A percentile compares a stretch with the other conserved stretches of the same genome.
These are phyloP conservation scores for Eragrostis nindensis DNA, from an alignment of 176 grass and related monocot species.

Conservation along the genomic window DNA sequence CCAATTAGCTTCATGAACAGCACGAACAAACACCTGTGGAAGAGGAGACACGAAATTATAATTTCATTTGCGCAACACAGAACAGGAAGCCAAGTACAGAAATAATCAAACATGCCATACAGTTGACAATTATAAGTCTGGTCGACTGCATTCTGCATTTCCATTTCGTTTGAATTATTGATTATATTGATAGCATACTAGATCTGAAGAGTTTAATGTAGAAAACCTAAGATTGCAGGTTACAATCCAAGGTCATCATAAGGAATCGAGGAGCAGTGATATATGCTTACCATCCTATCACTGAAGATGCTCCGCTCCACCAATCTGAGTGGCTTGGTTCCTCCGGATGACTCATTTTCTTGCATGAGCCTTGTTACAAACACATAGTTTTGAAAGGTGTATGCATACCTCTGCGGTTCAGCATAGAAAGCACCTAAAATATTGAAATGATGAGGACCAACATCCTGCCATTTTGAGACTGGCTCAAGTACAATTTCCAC, in stretches of 20 bases:
- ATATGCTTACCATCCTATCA: constrained; percentile 58
- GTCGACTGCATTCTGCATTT: not conserved
- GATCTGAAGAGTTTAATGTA: not conserved
- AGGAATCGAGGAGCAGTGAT: not conserved
- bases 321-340: constrained; percentile 75
- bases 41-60: not conserved
- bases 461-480: constrained; percentile 73
- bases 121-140: not conserved
- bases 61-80: not conserved
- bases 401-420: constrained; percentile 61
- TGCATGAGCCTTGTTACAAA: constrained; percentile 85
- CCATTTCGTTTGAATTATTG: not conserved
- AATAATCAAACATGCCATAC: not conserved
- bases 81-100: constrained; percentile 1
- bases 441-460: constrained; percentile 75
- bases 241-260: not conserved
- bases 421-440: constrained; percentile 72
- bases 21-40: constrained; percentile 70
- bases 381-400: constrained; percentile 86
- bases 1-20: constrained; percentile 77
- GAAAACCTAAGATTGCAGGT: not conserved
- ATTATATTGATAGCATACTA: not conserved
- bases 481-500: constrained; percentile 75
- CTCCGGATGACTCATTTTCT: constrained; percentile 64
- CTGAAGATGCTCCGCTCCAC: constrained; percentile 82